phyloP scores from a whole-genome alignment of 2,329 filamentous ascomycete species.

The Cyclaneusma minus region DNA sequence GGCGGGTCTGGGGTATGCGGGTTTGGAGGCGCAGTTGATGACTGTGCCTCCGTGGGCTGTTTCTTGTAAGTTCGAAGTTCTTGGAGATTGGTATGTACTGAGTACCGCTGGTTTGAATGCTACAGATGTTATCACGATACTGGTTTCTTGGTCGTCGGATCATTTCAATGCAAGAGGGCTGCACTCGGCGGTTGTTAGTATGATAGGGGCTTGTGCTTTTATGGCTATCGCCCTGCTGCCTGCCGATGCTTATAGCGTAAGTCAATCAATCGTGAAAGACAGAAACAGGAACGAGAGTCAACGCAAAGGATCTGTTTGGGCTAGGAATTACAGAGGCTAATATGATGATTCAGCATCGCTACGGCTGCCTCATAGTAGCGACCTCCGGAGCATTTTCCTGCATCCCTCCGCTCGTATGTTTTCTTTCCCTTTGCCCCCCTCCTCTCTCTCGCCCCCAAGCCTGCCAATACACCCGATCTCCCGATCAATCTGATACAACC shows the following conservation, averaged over 20 bases:
- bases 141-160: constrained; percentile 45
- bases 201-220: constrained; percentile 38
- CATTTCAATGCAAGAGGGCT: constrained; percentile 39
- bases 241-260: constrained; percentile 34
- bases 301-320: no score
- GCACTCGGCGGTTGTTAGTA: constrained; percentile 31
- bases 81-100: no score
- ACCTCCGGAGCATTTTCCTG: constrained; percentile 51
- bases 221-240: constrained; percentile 49
- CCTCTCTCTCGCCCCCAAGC: no score
- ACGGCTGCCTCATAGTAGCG: constrained; percentile 54
- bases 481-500: no score
- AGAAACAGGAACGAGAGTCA: no score
- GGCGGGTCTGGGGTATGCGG: constrained; percentile 35
- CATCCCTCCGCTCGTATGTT: constrained; percentile 47
- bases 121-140: constrained; percentile 26
- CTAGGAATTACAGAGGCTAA: no score
- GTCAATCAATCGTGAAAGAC: constrained; percentile 6
- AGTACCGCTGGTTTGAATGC: no score
- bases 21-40: constrained; percentile 47
- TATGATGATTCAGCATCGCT: constrained; percentile 30
- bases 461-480: no score
- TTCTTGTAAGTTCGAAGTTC: constrained; percentile 30
- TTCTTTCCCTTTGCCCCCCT: no score
- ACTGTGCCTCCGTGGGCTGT: constrained; percentile 50